Conservation (phyloP, 2,329 filamentous ascomycete genomes). For the Ceratocystis variospora region DNA sequence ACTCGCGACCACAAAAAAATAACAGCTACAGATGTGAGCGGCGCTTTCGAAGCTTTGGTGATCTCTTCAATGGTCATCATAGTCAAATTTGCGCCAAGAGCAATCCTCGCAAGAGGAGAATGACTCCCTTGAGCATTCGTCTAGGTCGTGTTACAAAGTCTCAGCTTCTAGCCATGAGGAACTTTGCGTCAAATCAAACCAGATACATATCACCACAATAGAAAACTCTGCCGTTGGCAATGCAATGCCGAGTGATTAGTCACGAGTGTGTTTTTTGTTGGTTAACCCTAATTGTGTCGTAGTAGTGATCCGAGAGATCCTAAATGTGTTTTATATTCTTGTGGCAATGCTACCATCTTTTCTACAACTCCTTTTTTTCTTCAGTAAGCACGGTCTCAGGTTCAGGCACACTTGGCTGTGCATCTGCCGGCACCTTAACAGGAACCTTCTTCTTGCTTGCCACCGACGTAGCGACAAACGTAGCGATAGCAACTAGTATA, state of each 20-base stretch:
- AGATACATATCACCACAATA: slow-evolving; percentile 46
- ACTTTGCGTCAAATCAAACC: slow-evolving; percentile 73
- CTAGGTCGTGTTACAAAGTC: slow-evolving; percentile 88
- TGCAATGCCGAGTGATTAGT: not conserved
- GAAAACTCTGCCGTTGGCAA: not conserved
- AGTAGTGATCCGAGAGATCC: not conserved
- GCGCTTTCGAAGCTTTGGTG: slow-evolving; percentile 92
- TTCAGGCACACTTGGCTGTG: not conserved
- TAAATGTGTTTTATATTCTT: not conserved
- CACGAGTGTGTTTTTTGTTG: not conserved
- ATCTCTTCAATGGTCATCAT: slow-evolving; percentile 56
- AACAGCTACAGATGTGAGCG: slow-evolving; percentile 24
- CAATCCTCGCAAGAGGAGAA: slow-evolving; percentile 34
- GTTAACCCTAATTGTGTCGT: not conserved
- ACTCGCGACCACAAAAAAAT: not conserved
- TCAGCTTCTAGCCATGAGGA: slow-evolving; percentile 59
- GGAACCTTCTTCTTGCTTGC: slow-evolving; percentile 20
- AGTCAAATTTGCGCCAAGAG: slow-evolving; percentile 85
- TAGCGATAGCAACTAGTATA: slow-evolving; percentile 31
- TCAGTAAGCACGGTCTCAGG: slow-evolving; percentile 16
- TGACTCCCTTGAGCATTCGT: slow-evolving; percentile 77
- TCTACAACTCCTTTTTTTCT: slow-evolving; percentile 41
- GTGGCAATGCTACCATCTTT: not conserved
- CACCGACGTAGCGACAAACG: not conserved
- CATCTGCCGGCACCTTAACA: slow-evolving; percentile 23